Conservation (phyloP, 1,139 yeast genomes). For the Candida sp. region DNA sequence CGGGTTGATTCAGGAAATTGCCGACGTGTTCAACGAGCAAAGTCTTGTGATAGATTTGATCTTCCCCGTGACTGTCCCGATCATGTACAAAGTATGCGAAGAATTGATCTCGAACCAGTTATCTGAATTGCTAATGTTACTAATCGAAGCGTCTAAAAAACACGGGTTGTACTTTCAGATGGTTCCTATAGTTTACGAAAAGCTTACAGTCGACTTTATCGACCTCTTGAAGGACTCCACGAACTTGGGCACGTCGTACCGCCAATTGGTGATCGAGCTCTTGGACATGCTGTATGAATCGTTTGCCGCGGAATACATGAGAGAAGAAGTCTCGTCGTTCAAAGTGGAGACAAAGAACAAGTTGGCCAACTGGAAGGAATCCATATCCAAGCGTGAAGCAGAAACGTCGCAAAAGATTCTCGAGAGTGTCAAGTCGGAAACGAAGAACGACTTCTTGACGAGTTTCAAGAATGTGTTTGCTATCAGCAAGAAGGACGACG, state of each 20-base stretch:
- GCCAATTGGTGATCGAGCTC: constrained; percentile 35
- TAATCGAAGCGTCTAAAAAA: constrained; percentile 33
- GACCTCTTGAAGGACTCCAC: constrained; percentile 27
- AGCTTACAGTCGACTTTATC: constrained; percentile 29
- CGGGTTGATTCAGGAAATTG: constrained; percentile 28
- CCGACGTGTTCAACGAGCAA: constrained; percentile 39
- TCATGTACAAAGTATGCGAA: constrained; percentile 54
- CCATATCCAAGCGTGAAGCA: constrained; percentile 39
- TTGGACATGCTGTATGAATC: constrained; percentile 55
- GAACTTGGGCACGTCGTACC: constrained; percentile 40
- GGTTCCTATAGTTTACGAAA: constrained; percentile 38
- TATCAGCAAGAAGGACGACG: constrained; percentile 29
- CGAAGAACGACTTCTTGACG: constrained; percentile 52
- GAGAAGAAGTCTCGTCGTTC: constrained; percentile 44
- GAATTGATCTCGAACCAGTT: constrained; percentile 48
- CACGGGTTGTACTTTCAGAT: constrained; percentile 28
- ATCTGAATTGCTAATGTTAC: constrained; percentile 34
- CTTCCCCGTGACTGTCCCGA: constrained; percentile 45
- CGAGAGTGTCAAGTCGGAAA: constrained; percentile 43
- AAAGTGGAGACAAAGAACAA: constrained; percentile 28
- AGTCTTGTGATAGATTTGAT: constrained; percentile 40
- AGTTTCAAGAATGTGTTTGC: constrained; percentile 67
- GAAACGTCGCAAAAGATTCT: constrained; percentile 44
- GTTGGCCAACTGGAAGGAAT: constrained; percentile 38
- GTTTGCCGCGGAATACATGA: constrained; percentile 51